Evolutionary conservation across 2,329 filamentous ascomycete genomes (phyloP).

Genomic region (Cladosporium sp.): DNA sequence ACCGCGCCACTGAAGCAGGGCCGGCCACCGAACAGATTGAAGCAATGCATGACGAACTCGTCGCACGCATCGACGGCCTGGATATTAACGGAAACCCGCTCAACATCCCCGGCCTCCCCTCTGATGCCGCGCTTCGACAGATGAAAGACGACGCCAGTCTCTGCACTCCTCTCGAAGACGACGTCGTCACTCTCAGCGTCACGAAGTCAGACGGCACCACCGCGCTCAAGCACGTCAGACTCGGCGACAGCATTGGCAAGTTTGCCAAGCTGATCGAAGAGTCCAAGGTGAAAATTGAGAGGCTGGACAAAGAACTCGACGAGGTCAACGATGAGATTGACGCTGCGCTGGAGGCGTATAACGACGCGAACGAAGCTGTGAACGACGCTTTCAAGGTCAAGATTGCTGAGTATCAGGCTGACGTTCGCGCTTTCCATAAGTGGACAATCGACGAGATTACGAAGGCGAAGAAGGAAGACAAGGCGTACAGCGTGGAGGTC

Average conservation of each 20-base stretch:
- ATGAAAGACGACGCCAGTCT: constrained; percentile 13
- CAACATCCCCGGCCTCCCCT: constrained; percentile 16
- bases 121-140: constrained; percentile 18
- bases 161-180: constrained; percentile 21
- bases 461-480: constrained; percentile 20
- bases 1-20: constrained; percentile 9
- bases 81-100: constrained; percentile 17
- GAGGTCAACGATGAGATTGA: constrained; percentile 20
- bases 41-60: constrained; percentile 16
- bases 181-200: constrained; percentile 15
- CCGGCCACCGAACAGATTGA: constrained; percentile 6
- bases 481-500: constrained; percentile 13
- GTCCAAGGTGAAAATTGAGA: constrained; percentile 15
- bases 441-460: constrained; percentile 17
- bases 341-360: constrained; percentile 15
- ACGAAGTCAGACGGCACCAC: constrained; percentile 10
- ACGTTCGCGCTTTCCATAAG: constrained; percentile 17
- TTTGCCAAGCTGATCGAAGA: constrained; percentile 14
- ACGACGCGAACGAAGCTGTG: constrained; percentile 8
- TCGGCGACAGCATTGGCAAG: constrained; percentile 20
- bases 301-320: constrained; percentile 16
- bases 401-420: constrained; percentile 16
- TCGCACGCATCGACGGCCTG: constrained; percentile 19
- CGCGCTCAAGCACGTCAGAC: constrained; percentile 2
- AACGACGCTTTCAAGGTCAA: constrained; percentile 14